phyloP scores from a whole-genome alignment of 1,139 yeast species.

The Lodderomyces beijingensis region DNA sequence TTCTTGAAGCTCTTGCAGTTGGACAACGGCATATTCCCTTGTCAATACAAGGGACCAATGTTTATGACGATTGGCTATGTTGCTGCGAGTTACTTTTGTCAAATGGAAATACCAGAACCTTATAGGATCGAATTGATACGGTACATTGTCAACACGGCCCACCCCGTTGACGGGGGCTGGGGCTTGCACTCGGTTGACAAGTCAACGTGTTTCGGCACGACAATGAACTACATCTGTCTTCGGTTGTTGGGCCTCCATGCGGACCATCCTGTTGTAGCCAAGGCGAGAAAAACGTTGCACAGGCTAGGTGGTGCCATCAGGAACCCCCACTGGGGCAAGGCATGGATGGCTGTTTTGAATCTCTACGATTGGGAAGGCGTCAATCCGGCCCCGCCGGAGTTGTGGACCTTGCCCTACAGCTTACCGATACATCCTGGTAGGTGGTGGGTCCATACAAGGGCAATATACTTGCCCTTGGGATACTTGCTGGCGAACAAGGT shows the following conservation, averaged over 20 bases:
- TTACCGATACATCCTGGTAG: conserved; percentile 88
- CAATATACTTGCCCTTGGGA: conserved; percentile 84
- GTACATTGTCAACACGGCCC: conserved; percentile 82
- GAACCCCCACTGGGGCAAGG: conserved; percentile 97
- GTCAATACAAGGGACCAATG: conserved; percentile 97
- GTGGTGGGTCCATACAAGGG: conserved; percentile 99
- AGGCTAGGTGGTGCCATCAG: conserved; percentile 85
- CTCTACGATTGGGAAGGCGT: conserved; percentile 95
- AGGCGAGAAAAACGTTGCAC: conserved; percentile 69
- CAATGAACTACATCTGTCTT: conserved; percentile 75
- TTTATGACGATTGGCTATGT: conserved; percentile 91
- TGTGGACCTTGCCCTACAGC: conserved; percentile 82
- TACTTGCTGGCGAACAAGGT: conserved; percentile 61
- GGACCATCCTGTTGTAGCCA: conserved; percentile 73
- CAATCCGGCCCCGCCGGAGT: conserved; percentile 96
- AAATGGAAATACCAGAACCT: conserved; percentile 63
- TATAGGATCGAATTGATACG: conserved; percentile 68
- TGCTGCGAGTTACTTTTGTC: conserved; percentile 67
- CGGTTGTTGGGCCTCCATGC: conserved; percentile 72
- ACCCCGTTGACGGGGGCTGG: conserved; percentile 99
- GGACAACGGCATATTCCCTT: conserved; percentile 79
- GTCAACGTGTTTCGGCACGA: conserved; percentile 92
- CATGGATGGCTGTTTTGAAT: conserved; percentile 78
- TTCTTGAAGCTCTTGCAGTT: conserved; percentile 71
- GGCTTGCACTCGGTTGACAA: conserved; percentile 90